phyloP scores from a whole-genome alignment of 163 green algal genomes.

The Prototheca wickerhamii region DNA sequence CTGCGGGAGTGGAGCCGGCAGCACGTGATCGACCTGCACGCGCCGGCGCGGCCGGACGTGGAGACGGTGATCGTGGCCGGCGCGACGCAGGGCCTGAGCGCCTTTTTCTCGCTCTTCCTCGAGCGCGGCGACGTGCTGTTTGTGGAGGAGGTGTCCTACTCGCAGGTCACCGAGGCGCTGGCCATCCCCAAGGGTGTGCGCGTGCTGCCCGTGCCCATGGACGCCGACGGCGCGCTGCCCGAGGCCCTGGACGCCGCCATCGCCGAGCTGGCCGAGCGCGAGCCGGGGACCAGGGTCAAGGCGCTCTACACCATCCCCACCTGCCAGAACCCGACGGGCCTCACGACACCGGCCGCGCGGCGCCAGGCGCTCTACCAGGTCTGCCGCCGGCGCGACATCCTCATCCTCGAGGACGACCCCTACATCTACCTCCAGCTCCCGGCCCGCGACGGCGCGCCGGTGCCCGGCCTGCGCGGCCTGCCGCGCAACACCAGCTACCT shows the following conservation, averaged over 20 bases:
- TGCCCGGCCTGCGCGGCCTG: neutral
- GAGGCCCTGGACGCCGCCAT: constrained; percentile 13
- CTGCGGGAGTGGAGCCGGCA: neutral
- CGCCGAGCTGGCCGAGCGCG: neutral
- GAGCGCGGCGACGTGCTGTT: constrained; percentile 49
- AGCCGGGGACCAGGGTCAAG: too few relatives aligned
- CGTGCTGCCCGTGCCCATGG: constrained; percentile 36
- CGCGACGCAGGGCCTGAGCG: constrained; percentile 34
- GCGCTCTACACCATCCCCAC: constrained; percentile 65
- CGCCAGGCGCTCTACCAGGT: constrained; percentile 32
- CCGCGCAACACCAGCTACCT: constrained; percentile 26
- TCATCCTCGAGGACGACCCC: constrained; percentile 79
- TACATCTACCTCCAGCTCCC: constrained; percentile 75
- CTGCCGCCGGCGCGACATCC: constrained; percentile 25
- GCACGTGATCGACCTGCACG: constrained; percentile 25
- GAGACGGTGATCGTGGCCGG: constrained; percentile 42
- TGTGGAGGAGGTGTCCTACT: constrained; percentile 65
- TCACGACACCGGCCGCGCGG: constrained; percentile 11
- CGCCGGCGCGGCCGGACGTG: constrained; percentile 27
- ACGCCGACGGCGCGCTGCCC: constrained; percentile 38
- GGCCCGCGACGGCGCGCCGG: neutral
- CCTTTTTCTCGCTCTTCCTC: constrained; percentile 28
- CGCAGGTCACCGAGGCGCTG: constrained; percentile 49
- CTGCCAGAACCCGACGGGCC: constrained; percentile 71
- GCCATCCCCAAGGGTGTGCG: constrained; percentile 39